Conservation (phyloP, 495 filamentous ascomycete genomes). For the Penicillium desertorum region DNA sequence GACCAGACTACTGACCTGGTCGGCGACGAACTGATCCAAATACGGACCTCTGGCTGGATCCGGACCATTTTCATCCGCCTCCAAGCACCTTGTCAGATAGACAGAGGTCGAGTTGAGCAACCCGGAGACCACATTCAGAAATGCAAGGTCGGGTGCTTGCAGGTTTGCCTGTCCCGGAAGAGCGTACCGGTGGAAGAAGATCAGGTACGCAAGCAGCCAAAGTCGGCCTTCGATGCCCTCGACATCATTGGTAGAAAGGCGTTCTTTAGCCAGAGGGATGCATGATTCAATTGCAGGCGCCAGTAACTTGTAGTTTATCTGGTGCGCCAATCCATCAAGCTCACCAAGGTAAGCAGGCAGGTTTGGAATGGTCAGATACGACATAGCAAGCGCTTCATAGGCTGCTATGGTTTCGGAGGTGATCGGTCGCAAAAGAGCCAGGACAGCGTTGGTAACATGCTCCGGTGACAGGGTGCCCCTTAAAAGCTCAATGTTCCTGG, state of each 20-base stretch:
- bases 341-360: constrained; percentile 41
- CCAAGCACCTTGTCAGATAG: constrained; percentile 55
- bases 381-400: constrained; percentile 58
- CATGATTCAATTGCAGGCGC: constrained; percentile 46
- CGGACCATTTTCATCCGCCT: constrained; percentile 47
- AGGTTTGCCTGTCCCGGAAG: constrained; percentile 42
- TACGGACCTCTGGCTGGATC: constrained; percentile 34
- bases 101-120: constrained; percentile 62
- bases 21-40: constrained; percentile 57
- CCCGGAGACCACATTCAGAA: constrained; percentile 62
- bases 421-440: constrained; percentile 51
- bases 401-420: constrained; percentile 48
- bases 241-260: constrained; percentile 27
- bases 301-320: constrained; percentile 55
- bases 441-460: constrained; percentile 36
- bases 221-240: constrained; percentile 46
- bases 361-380: constrained; percentile 54
- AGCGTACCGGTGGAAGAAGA: constrained; percentile 64
- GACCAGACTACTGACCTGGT: constrained; percentile 61
- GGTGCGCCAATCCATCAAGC: constrained; percentile 48
- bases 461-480: constrained; percentile 24
- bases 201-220: constrained; percentile 80
- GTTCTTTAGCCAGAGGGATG: constrained; percentile 31
- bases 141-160: constrained; percentile 55
- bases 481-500: constrained; percentile 30